These are phyloP conservation scores for Naganishia albida DNA, from an alignment of 1,284 basidiomycete genomes.

Conservation along the genomic window DNA sequence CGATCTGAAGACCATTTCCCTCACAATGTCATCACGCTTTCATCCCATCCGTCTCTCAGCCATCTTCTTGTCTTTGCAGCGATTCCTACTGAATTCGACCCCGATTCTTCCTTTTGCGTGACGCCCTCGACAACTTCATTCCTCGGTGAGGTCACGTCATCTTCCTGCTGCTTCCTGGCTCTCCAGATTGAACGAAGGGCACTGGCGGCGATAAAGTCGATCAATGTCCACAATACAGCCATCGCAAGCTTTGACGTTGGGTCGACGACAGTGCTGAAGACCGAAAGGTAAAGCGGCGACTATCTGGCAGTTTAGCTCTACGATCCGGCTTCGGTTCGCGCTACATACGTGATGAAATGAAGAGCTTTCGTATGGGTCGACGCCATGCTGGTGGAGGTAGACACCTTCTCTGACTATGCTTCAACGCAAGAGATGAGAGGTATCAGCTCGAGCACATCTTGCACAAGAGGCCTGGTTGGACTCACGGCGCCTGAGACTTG, in stretches of 20 bases:
- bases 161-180: constrained; percentile 49
- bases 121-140: neutral
- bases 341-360: constrained; percentile 74
- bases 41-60: constrained; percentile 54
- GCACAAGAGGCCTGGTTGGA: constrained; percentile 1
- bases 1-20: constrained; percentile 42
- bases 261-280: constrained; percentile 70
- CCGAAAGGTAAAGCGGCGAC: constrained; percentile 77
- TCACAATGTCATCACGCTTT: constrained; percentile 65
- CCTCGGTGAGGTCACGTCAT: neutral
- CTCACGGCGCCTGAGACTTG: constrained; percentile 61
- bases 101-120: neutral
- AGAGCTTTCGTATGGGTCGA: constrained; percentile 82
- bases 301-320: constrained; percentile 46
- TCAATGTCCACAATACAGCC: constrained; percentile 68
- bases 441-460: constrained; percentile 32
- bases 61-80: constrained; percentile 31
- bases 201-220: constrained; percentile 68
- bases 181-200: constrained; percentile 69
- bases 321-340: neutral
- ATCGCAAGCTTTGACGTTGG: constrained; percentile 55
- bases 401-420: constrained; percentile 78
- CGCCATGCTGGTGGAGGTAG: constrained; percentile 68
- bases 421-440: neutral
- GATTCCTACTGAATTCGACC: constrained; percentile 12